Evolutionary conservation across 163 green algal genomes (phyloP).

Genomic region (Prototheca wickerhamii): DNA sequence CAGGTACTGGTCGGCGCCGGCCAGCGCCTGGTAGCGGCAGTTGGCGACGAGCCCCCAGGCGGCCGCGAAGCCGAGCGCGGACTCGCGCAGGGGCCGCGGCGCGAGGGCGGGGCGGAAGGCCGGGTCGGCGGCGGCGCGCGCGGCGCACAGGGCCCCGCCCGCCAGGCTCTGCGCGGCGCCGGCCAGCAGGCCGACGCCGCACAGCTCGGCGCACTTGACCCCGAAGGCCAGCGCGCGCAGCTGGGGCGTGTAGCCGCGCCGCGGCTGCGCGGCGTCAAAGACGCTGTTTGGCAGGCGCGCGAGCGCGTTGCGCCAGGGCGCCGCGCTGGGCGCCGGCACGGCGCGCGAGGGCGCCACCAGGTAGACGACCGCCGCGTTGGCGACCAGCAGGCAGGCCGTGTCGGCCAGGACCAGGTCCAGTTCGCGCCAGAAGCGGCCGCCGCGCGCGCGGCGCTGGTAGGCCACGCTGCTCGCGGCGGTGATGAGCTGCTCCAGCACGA

Average conservation of each 20-base stretch:
- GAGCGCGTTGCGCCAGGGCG: constrained; percentile 46
- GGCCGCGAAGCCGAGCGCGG: constrained; percentile 62
- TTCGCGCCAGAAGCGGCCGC: constrained; percentile 80
- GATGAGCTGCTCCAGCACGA: constrained; percentile 78
- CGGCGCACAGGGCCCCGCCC: constrained; percentile 39
- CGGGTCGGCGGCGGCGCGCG: constrained; percentile 47
- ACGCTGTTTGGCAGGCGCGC: constrained; percentile 83
- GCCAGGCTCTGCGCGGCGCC: constrained; percentile 54
- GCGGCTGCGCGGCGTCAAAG: constrained; percentile 80
- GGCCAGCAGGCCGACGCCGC: constrained; percentile 66
- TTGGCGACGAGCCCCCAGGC: constrained; percentile 83
- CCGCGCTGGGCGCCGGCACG: not conserved
- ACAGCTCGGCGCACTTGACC: constrained; percentile 81
- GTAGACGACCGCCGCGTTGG: constrained; percentile 74
- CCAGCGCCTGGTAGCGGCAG: constrained; percentile 44
- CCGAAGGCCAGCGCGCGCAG: constrained; percentile 61
- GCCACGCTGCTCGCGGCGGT: constrained; percentile 50
- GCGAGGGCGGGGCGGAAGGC: constrained; percentile 61
- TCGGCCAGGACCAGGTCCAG: constrained; percentile 86
- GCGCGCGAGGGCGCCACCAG: constrained; percentile 62
- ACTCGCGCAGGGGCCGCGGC: constrained; percentile 50
- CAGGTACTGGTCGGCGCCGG: constrained; percentile 79
- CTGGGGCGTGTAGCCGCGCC: constrained; percentile 62
- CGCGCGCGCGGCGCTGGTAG: constrained; percentile 73
- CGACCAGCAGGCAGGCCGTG: constrained; percentile 61